Base-by-base conservation (phyloP, 1,284 basidiomycete genomes). In the Cryptococcus floricola region DNA sequence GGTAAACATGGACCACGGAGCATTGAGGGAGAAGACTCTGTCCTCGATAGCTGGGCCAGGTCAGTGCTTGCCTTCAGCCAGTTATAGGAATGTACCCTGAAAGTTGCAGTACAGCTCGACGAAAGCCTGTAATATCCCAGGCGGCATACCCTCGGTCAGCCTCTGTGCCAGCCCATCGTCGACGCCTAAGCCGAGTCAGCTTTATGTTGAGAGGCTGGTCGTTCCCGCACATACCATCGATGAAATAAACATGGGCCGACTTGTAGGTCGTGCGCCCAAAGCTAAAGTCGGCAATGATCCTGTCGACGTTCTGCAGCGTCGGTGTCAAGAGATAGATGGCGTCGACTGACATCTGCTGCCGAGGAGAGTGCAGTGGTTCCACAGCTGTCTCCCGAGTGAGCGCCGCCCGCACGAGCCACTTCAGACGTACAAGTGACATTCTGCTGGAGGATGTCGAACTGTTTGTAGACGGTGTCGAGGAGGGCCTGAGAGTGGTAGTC, bases 241-340 rank as follows among this genome's bases (percentile, higher is more conserved):
- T 82, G 75, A 98, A 98, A 82, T 96, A 97, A 56, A 98, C 75
- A 75, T 98, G 91, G 0, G 89, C 96, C 0, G 81, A 88, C 27
- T 87, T 86, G 73, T 98, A 98, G 69, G 89, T 89, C 53, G 78
- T 76, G 5, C 81, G 82, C 10, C 63, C 77, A 23, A 34, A 46
- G 9, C 83, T 81, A 70, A 92, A 95, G 77, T 97, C 94, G 31
- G 81, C 83, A 66, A 98, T 88, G 70, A 99, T 83, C 18, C 93
- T 84, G 59, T 96, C 87, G 48, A 98, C 85, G 73, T 98, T 98
- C 78, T 92, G 88, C 3, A 85, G 85, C 1, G 96, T 98, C 13
- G 96, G 90, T 81, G 94, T 95, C 59, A 98, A 81, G 60, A 98
- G 79, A 77, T 98, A 98, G 67, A 98, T 81, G 25, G 90, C 92